phyloP scores from a whole-genome alignment of 371 early-diverging fungal genomes.

The Rhizomucor pusillus region DNA sequence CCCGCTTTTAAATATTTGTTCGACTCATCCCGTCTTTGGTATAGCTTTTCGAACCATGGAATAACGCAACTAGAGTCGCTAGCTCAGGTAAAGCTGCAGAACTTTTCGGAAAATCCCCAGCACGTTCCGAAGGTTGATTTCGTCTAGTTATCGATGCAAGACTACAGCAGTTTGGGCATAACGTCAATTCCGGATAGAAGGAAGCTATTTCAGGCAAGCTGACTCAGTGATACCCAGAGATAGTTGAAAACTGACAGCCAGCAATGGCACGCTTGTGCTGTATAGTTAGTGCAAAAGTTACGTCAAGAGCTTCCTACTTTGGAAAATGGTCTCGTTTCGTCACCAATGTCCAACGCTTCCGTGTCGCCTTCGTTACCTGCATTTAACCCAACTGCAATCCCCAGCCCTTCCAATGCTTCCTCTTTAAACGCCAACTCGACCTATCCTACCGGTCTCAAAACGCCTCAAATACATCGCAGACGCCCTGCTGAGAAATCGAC shows the following conservation, averaged over 20 bases:
- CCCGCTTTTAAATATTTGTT: constrained; percentile 8
- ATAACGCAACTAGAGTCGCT: constrained; percentile 60
- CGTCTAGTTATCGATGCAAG: constrained; percentile 74
- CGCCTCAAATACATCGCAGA: constrained; percentile 20
- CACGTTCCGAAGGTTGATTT: not conserved
- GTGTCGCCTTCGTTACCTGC: not conserved
- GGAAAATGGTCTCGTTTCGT: constrained; percentile 27
- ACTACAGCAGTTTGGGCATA: constrained; percentile 77
- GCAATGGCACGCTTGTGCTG: not conserved
- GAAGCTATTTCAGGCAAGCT: constrained; percentile 50
- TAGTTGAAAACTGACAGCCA: not conserved
- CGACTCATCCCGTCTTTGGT: constrained; percentile 4
- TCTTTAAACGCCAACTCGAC: constrained; percentile 2
- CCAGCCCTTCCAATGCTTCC: constrained; percentile 1
- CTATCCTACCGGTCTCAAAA: constrained; percentile 10
- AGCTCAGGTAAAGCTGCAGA: constrained; percentile 44
- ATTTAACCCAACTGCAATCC: not conserved
- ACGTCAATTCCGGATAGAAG: constrained; percentile 77
- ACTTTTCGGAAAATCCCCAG: not conserved
- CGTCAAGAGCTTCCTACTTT: constrained; percentile 30
- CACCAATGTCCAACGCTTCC: constrained; percentile 8
- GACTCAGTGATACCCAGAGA: not conserved
- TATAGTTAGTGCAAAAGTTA: constrained; percentile 25
- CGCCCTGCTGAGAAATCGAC: constrained; percentile 13
- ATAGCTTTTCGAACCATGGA: constrained; percentile 60